Evolutionary conservation across 1,139 yeast species (phyloP), one percentile per base, ranked within the genome.

Genomic region (Geotrichum reessii): DNA sequence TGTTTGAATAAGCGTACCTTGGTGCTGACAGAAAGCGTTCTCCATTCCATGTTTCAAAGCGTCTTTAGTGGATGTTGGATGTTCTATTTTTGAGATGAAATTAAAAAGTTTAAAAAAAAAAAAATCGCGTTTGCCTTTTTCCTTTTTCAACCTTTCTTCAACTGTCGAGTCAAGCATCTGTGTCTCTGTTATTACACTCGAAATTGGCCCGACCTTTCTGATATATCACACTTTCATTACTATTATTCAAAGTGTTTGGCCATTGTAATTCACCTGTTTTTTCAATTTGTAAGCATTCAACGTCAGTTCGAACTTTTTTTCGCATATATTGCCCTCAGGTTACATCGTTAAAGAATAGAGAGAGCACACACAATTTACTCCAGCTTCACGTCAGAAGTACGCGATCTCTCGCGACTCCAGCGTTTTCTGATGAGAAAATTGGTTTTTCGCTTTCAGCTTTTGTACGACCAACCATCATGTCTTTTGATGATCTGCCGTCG

Each of bases 1-100:
- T 14, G 25, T 25, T 33, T 22, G n/a, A 7, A 44, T 24, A 27
- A 8, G 28, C 50, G n/a, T 46, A 58, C 59, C 51, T 58, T 57
- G 7, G 58, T 25, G 47, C 56, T 53, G n/a, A 57, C 53, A 2
- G 50, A 49, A 4, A 57, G 46, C 8, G 56, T 21, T 49, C 52
- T 56, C 61, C 60, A 58, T 42, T 56, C 55, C 56, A 57, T 58
- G 46, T 49, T 46, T 37, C 21, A 19, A 31, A 50, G 31, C 12
- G 27, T 19, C 14, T 14, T 44, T n/a, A 17, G 21, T n/a, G 31
- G n/a, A 50, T 31, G 31, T 8, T 24, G 8, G 9, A 46, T 12
- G 17, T n/a, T 46, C 21, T 46, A 17, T 22, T 46, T 19, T 37
- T 19, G 21, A 37, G 19, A 37, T 17, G 44, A 47, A 47, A 24